Evolutionary conservation across 495 filamentous ascomycete species (phyloP).

Genomic region (Neurospora sp.): DNA sequence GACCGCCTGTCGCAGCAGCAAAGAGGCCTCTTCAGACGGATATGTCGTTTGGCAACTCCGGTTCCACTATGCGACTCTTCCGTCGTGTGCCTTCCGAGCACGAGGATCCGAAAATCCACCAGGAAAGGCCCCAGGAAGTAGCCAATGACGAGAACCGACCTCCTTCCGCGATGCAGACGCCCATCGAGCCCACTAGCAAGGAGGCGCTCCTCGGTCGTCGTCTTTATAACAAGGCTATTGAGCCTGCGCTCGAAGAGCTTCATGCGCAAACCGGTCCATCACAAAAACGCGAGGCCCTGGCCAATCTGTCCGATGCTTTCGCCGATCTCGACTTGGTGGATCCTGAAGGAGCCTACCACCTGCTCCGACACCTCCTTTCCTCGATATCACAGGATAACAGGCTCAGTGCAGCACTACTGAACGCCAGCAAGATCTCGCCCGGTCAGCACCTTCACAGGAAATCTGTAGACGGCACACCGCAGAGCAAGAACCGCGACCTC

Average conservation of each 20-base stretch:
- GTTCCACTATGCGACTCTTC: conserved; percentile 82
- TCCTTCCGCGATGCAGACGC: conserved; percentile 18
- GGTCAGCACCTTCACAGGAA: conserved; percentile 6
- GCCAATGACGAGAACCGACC: conserved; percentile 32
- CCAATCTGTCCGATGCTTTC: conserved; percentile 72
- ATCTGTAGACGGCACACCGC: conserved; percentile 23
- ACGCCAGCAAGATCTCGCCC: conserved; percentile 2
- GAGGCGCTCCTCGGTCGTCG: conserved; percentile 70
- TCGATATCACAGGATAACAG: conserved; percentile 32
- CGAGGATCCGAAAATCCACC: conserved; percentile 12
- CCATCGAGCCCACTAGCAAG: conserved; percentile 53
- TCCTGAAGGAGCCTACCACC: conserved; percentile 80
- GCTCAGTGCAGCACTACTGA: conserved; percentile 28
- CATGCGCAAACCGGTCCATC: conserved; percentile 67
- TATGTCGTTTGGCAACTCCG: conserved; percentile 81
- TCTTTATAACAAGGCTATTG: conserved; percentile 67
- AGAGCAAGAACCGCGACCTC: conserved; percentile 17
- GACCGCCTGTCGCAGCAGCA: conserved; percentile 45
- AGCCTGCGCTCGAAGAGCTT: conserved; percentile 71
- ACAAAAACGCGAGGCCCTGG: conserved; percentile 70
- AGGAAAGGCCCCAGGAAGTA: conserved; percentile 6
- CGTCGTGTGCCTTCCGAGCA: conserved; percentile 69
- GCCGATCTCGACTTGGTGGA: conserved; percentile 75
- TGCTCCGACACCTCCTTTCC: conserved; percentile 58
- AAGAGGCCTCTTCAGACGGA: conserved; percentile 74